phyloP scores from a whole-genome alignment of 495 filamentous ascomycete genomes.

The Penicillium roqueforti region DNA sequence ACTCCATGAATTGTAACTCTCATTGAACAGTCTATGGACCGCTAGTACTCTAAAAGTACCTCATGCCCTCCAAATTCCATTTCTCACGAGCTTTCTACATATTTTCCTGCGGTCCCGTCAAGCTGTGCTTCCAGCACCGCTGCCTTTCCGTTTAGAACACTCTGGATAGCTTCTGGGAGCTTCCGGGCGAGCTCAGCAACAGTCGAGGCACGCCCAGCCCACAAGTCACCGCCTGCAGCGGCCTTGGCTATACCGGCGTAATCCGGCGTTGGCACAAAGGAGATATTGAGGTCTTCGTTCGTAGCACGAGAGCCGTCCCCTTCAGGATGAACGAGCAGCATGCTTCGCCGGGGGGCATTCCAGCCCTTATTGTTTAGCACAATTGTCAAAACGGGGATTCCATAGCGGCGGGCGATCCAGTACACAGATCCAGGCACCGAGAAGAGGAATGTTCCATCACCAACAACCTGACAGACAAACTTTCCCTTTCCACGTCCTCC shows the following conservation, averaged over 20 bases:
- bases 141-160: conserved; percentile 59
- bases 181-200: conserved; percentile 57
- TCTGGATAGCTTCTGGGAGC: conserved; percentile 62
- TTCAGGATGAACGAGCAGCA: conserved; percentile 79
- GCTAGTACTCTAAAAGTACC: no score
- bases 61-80: background rate
- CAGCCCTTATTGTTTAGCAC: conserved; percentile 94
- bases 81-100: conserved; percentile 22
- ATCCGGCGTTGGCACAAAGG: conserved; percentile 79
- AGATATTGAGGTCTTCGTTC: conserved; percentile 87
- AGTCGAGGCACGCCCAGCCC: conserved; percentile 62
- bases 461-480: conserved; percentile 90
- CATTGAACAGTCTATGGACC: no score
- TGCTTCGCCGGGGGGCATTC: conserved; percentile 75
- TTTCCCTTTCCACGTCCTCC: conserved; percentile 61
- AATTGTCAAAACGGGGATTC: conserved; percentile 84
- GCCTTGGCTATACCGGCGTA: conserved; percentile 91
- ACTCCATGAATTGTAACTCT: no score
- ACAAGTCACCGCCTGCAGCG: conserved; percentile 73
- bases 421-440: conserved; percentile 85
- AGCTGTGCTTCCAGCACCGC: conserved; percentile 63
- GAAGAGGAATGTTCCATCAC: conserved; percentile 90
- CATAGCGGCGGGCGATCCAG: conserved; percentile 85
- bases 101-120: conserved; percentile 43
- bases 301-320: conserved; percentile 71